A percentile compares a stretch with the other conserved stretches of the same genome.
These are phyloP conservation scores for Rhodamnia rubescens DNA, from an alignment of 345 rosid species.

Conservation along the genomic window DNA sequence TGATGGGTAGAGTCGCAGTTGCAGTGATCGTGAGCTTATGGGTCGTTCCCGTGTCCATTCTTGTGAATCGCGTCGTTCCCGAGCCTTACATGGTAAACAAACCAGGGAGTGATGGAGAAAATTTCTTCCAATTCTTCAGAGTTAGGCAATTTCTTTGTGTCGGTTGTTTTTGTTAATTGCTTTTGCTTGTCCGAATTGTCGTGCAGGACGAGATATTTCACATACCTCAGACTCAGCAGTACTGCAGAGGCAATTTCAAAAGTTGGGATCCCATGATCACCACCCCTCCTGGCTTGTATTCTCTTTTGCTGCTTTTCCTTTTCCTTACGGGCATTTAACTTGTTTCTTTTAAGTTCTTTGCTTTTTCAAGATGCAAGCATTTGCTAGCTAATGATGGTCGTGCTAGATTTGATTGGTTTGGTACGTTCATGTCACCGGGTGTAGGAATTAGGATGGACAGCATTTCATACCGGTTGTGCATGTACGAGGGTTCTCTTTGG, in stretches of 20 bases:
- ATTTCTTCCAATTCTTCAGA: background rate
- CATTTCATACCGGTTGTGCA: background rate
- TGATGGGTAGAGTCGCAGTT: constrained; percentile 59
- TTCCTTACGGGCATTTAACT: background rate
- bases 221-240: constrained; percentile 79
- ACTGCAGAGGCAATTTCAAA: constrained; percentile 61
- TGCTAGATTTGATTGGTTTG: background rate
- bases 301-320: background rate
- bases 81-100: constrained; percentile 73
- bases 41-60: constrained; percentile 59
- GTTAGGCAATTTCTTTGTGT: background rate
- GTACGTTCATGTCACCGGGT: background rate
- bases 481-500: background rate
- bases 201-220: constrained; percentile 95
- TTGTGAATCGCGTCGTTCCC: constrained; percentile 63
- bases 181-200: background rate
- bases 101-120: background rate
- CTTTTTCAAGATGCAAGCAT: background rate
- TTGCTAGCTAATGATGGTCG: background rate
- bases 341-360: background rate
- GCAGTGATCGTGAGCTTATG: constrained; percentile 63
- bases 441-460: background rate
- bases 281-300: constrained; percentile 94
- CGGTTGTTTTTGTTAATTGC: background rate
- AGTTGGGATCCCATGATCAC: constrained; percentile 99